Base-by-base conservation (phyloP, 768 basidiomycete species). In the Daedaleopsis nitida region DNA sequence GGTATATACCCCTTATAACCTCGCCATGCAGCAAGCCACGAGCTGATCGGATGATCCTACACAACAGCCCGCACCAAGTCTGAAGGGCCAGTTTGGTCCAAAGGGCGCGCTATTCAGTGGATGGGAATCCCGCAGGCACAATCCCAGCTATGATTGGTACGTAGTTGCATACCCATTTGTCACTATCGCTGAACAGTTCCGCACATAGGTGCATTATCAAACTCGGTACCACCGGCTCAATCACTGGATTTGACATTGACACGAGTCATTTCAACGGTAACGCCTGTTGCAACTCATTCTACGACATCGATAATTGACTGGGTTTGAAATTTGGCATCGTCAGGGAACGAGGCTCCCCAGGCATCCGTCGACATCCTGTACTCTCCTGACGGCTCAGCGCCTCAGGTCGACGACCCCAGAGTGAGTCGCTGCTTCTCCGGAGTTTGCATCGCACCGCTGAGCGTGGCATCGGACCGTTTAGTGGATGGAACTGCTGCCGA, bases 51-150 rank as follows among this genome's bases (percentile, higher is more conserved):
- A 7, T 32, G 27, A 32, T 16, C 23, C 5, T 50, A 11, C 24
- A n/a, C 13, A 7, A 32, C 65, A 97, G 95, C 91, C 96, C 8
- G 86, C 96, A 23, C 84, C 82, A 5, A 93, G 88, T 65, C 75
- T 97, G 71, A 95, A 96, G 74, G 97, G 97, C n/a, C 93, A 95
- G 66, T 99, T 95, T 68, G 96, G 96, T 8, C 92, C 94, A 3
- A 96, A 95, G 44, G 97, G 97, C 23, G 96, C 96, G 0, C 75
- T 98, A 23, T 98, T 82, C 74, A 92, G 89, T 65, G 97, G 96
- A 55, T 99, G 97, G 97, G 97, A 99, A 73, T 83, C 82, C 27
- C 79, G 94, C 44, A 78, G 97, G 66, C 97, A 99, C 74, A 98
- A 97, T 74, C 86, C 90, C 1, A 70, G 81, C 1, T 85, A 87